Conservation (phyloP, 768 basidiomycete species). For the Lactarius sanguifluus region DNA sequence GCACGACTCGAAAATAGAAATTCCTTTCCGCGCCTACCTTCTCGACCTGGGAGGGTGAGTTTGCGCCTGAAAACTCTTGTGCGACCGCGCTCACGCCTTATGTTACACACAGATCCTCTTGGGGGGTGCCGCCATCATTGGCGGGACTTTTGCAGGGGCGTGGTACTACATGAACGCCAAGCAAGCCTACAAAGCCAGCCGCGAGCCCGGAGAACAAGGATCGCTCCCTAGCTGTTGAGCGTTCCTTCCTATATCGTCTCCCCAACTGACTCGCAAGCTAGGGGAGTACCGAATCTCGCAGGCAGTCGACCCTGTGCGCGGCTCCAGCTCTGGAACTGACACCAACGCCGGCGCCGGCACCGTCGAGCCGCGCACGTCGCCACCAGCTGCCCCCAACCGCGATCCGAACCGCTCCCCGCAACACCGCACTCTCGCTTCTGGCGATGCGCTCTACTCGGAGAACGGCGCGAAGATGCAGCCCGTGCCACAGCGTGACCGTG, state of each 20-base stretch:
- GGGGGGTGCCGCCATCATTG: conserved; percentile 20
- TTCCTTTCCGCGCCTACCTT: neutral
- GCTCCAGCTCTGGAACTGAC: neutral
- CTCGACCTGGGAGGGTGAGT: conserved; percentile 13
- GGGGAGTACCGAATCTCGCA: conserved; percentile 23
- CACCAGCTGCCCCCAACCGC: conserved; percentile 11
- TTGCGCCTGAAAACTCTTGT: neutral
- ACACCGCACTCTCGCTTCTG: conserved; percentile 6
- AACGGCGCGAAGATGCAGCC: conserved; percentile 21
- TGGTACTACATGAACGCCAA: conserved; percentile 23
- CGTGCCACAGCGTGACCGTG: conserved; percentile 18
- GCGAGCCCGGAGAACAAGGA: conserved; percentile 20
- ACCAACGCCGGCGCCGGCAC: neutral
- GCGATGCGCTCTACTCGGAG: conserved; percentile 5
- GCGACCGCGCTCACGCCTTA: neutral
- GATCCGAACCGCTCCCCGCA: conserved; percentile 15
- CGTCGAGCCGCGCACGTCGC: neutral
- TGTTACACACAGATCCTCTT: conserved; percentile 16
- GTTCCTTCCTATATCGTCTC: neutral
- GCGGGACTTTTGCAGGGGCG: conserved; percentile 11
- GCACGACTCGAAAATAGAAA: neutral
- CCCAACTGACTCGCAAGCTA: neutral
- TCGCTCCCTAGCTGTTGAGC: conserved; percentile 23
- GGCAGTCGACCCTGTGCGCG: conserved; percentile 9
- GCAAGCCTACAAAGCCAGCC: conserved; percentile 23